These are phyloP conservation scores for Kwoniella sp. DNA, from an alignment of 768 basidiomycete genomes.

Conservation along the genomic window DNA sequence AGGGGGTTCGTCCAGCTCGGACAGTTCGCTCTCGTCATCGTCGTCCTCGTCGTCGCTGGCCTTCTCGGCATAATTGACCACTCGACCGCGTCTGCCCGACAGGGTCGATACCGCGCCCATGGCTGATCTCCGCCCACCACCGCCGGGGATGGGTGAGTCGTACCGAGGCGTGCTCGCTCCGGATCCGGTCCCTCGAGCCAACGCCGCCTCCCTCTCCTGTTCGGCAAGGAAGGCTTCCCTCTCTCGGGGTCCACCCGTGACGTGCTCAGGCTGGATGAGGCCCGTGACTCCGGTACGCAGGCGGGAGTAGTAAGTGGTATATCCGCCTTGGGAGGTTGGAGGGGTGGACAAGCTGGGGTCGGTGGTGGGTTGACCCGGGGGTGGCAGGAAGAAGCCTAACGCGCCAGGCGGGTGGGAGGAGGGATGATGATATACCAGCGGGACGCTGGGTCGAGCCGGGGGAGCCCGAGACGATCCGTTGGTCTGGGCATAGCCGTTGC, in stretches of 20 bases:
- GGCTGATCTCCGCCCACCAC: not conserved
- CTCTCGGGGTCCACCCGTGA: constrained; percentile 47
- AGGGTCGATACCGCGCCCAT: constrained; percentile 1
- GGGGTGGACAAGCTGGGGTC: constrained; percentile 25
- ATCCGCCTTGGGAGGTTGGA: constrained; percentile 60
- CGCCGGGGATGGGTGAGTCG: constrained; percentile 27
- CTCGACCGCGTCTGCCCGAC: constrained; percentile 23
- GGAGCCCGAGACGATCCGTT: not conserved
- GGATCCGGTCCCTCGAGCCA: constrained; percentile 3
- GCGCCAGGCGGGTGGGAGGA: constrained; percentile 27
- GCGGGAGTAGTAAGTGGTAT: constrained; percentile 82
- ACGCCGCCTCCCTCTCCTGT: constrained; percentile 24
- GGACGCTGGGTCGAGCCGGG: not conserved
- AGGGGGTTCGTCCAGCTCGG: constrained; percentile 59
- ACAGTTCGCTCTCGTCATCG: constrained; percentile 80
- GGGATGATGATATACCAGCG: constrained; percentile 19
- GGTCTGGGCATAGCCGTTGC: constrained; percentile 1
- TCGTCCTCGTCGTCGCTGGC: constrained; percentile 55
- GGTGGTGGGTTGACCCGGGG: constrained; percentile 35
- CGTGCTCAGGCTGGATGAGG: constrained; percentile 79
- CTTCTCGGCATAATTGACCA: constrained; percentile 48
- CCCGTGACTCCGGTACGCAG: constrained; percentile 83
- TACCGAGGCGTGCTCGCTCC: constrained; percentile 31
- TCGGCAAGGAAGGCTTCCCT: constrained; percentile 33
- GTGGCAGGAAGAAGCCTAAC: constrained; percentile 31